phyloP scores from a whole-genome alignment of 768 basidiomycete species.

The Russula virescens region DNA sequence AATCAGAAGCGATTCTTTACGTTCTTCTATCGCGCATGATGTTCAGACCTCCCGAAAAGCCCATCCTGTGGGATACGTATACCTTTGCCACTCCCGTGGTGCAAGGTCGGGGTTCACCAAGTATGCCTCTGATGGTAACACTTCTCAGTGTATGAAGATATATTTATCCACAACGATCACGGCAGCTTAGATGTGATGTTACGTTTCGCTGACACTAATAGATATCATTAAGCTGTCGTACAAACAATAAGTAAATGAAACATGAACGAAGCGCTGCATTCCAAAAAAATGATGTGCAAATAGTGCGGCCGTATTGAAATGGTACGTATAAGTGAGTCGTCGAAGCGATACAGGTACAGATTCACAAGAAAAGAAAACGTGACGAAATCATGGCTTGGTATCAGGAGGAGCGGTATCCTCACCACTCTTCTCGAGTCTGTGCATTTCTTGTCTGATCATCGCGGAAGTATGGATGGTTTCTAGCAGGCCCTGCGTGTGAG shows the following conservation, averaged over 20 bases:
- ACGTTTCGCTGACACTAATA: not conserved
- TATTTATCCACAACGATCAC: not conserved
- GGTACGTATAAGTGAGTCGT: not conserved
- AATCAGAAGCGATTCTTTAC: constrained; percentile 30
- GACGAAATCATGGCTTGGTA: too few species aligned
- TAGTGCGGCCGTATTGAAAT: not conserved
- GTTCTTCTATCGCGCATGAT: constrained; percentile 27
- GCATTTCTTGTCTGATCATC: constrained; percentile 1
- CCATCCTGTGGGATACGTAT: constrained; percentile 31
- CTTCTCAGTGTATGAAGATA: not conserved
- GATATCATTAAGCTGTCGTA: not conserved
- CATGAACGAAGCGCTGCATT: not conserved
- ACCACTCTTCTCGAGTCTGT: not conserved
- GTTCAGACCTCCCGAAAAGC: constrained; percentile 27
- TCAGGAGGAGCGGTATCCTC: not conserved
- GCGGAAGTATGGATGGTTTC: constrained; percentile 3
- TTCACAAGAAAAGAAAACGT: not conserved
- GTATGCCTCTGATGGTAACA: constrained; percentile 28
- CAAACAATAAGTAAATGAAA: not conserved
- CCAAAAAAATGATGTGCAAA: not conserved
- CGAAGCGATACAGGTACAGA: not conserved
- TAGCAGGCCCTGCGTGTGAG: constrained; percentile 11
- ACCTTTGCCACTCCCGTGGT: constrained; percentile 30
- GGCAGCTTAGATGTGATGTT: not conserved
- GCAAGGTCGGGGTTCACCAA: constrained; percentile 23